Base-by-base conservation (phyloP, 495 filamentous ascomycete genomes). In the Podospora pseudoanserina region DNA sequence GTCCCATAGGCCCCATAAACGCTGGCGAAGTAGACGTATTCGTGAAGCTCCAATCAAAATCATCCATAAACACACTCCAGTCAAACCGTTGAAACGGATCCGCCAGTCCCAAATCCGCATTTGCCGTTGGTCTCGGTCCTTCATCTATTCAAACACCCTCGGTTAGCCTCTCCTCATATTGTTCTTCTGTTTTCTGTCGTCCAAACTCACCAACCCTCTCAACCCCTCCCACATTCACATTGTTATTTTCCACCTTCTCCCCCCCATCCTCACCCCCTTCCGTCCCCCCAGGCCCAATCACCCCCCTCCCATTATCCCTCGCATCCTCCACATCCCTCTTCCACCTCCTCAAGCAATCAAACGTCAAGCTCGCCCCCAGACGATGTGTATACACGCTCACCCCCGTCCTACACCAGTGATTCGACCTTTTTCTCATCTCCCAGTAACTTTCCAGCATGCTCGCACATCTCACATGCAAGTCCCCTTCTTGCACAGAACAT, bases 1-100 rank as follows among this genome's bases (percentile, higher is more conserved):
- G 39, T 16, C 39, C 39, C 26, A 60, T 20, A 20, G 56, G 23
- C 56, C 56, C 59, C 20, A 30, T 26, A 65, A 55, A 65, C 18
- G 27, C 30, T 2, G 30, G 18, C 19, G 60, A 28, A 16, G 20
- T 71, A 19, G 70, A 70, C 30, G 78, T 49, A 13, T 49, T 49
- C 9, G 39, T 79, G 67, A 79, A 80, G 60, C 70, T 79, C 80
- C 79, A 82, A 56, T 81, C 79, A 56, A 81, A 81, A 61, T 82
- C 80, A 62, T 81, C 79, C 78, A 81, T 78, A 54, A 82, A 81
- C 13, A 74, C 72, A 20, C 76, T 77, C 79, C 79, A 82, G 55
- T 82, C 80, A 61, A 81, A 78, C 65, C 73, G 68, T 58, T 73
- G 74, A 59, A 79, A 70, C 3, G 77, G 68, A 63, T 79, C 79